Evolutionary conservation across 2,329 filamentous ascomycete species (phyloP).

Genomic region (Exophiala sideris): DNA sequence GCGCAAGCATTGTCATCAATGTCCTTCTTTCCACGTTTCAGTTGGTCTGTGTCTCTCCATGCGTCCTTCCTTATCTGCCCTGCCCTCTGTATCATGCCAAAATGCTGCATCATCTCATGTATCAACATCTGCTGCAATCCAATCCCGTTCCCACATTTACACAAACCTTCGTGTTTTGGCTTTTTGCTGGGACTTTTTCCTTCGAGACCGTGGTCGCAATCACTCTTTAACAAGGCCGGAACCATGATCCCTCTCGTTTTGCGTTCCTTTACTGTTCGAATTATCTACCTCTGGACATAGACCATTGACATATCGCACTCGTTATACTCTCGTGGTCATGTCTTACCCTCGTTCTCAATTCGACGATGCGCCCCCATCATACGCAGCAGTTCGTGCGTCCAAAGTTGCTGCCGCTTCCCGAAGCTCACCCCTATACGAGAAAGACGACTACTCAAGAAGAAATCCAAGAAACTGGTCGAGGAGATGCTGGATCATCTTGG

Average conservation of each 20-base stretch:
- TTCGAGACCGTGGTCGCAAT: neutral
- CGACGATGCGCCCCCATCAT: too few relatives aligned
- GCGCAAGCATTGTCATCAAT: neutral
- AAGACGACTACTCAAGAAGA: slow-evolving; percentile 36
- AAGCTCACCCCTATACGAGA: neutral
- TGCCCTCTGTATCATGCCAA: neutral
- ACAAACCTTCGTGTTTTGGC: neutral
- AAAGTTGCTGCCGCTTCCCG: too few relatives aligned
- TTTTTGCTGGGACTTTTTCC: neutral
- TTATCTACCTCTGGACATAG: neutral
- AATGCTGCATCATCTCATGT: neutral
- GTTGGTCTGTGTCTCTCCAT: neutral
- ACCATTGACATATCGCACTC: neutral
- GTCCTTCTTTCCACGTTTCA: neutral
- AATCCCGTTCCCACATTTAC: neutral
- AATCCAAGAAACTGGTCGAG: slow-evolving; percentile 55
- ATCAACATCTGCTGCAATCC: neutral
- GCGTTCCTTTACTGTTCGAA: neutral
- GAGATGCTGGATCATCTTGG: slow-evolving; percentile 49
- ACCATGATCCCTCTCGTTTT: neutral
- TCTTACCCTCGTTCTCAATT: too few relatives aligned
- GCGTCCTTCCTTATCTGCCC: neutral
- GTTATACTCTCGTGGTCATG: too few relatives aligned
- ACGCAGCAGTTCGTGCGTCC: too few relatives aligned
- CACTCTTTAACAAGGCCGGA: neutral